These are phyloP conservation scores for Alternaria infectoria DNA, from an alignment of 2,329 filamentous ascomycete genomes.

Conservation along the genomic window DNA sequence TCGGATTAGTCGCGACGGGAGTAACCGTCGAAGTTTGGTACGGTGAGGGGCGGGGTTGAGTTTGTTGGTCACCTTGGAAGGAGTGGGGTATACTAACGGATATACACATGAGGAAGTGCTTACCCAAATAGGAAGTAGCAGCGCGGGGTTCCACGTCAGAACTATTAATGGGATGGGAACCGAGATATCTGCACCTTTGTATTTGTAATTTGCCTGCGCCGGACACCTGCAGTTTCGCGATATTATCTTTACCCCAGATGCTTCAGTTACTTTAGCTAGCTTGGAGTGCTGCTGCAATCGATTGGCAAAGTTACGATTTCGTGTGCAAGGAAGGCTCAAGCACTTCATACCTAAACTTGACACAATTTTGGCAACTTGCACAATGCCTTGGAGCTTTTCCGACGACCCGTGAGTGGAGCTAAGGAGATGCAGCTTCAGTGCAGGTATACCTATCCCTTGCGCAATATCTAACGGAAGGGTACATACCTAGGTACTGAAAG, in stretches of 20 bases:
- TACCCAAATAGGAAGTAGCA: slow-evolving; percentile 4
- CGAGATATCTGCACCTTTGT: not conserved
- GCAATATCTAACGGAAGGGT: not conserved
- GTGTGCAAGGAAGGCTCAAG: not conserved
- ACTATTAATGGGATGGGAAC: not conserved
- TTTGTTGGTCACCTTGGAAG: not conserved
- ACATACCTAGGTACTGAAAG: too few relatives aligned
- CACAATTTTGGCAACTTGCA: not conserved
- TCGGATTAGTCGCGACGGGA: not conserved
- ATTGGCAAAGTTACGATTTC: not conserved
- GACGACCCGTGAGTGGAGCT: not conserved
- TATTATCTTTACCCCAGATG: not conserved
- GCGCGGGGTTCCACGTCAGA: slow-evolving; percentile 14
- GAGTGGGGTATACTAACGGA: not conserved
- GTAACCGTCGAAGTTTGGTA: not conserved
- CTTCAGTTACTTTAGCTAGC: not conserved
- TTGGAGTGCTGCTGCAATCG: not conserved
- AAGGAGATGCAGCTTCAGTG: not conserved
- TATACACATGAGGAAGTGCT: not conserved
- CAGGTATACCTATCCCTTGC: not conserved
- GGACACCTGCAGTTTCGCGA: not conserved
- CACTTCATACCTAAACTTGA: not conserved
- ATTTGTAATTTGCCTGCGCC: not conserved
- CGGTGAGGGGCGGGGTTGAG: not conserved
- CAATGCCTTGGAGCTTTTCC: not conserved